Base-by-base conservation (phyloP, 768 basidiomycete genomes). In the Termitomyces eurrhizus region DNA sequence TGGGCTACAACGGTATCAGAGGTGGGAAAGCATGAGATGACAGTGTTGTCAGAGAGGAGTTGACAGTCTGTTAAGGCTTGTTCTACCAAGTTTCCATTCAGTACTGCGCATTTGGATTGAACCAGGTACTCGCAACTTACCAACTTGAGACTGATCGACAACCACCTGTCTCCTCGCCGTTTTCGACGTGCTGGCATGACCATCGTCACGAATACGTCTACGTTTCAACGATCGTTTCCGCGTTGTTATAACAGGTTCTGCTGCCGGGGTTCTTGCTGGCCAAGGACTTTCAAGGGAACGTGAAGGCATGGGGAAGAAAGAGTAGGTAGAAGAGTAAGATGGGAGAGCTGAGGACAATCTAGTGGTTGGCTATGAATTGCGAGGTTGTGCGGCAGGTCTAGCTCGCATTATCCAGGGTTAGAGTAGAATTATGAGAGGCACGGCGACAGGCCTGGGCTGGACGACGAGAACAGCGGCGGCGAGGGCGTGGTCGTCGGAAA, bases 21-120 rank as follows among this genome's bases (percentile, higher is more conserved):
- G 0, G 76, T 77, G 11, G 94, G 94, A 69, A 80, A 94, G 71
- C 94, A 95, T 8, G 92, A 90, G 46, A 87, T 79, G 62, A 92
- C 77, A 52, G 83, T 72, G 75, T 95, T 95, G 62, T 85, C 85
- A 26, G 87, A 84, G 61, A 72, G 68, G 51, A 82, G 33, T 68
- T 87, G 66, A 67, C 90, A 92, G 59, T 77, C 52, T 7, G 39
- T 46, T 67, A 74, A 67, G 8, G 89, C 89, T 72, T 79, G 41
- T 0, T 62, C 72, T 78, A 63, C 37, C 58, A 56, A 58, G 52
- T 62, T 44, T 35, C 37, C n/a, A 14, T 56, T 32, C 26, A 64
- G 26, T 48, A 5, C 29, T 33, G 63, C 52, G 56, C 35, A 18
- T 21, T 32, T 24, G 36, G 29, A 33, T 45, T 12, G 26, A 26